Evolutionary conservation across 148 eudicot genomes (phyloP), one percentile per base, ranked within the genome.

Genomic region (Dysphania ambrosioides): DNA sequence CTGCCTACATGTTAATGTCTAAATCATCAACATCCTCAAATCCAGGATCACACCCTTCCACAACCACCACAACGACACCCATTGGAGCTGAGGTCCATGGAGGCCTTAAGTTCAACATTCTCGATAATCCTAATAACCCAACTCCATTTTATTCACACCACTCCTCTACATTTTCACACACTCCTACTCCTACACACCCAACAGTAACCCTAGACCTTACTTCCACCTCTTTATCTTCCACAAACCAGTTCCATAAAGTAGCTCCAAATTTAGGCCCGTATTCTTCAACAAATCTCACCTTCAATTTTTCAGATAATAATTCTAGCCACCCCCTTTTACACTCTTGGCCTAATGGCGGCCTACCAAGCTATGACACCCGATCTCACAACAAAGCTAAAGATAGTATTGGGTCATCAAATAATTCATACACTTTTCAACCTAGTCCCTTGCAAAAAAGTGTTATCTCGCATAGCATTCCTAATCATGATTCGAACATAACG

Each of bases 141-240:
- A 84, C 79, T 27, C 85, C 86, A 36, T 73, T 83, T 38, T 84
- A 79, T 75, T 60, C 86, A 2, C 87, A 86, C 53, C 82, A 81
- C 36, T 66, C 92, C 57, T 80, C 89, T 7, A 72, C 72, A 66
- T 78, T 83, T 76, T 82, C 86, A n/a, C n/a, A n/a, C n/a, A n/a
- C n/a, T 2, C 68, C 91, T n/a, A 58, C 88, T 1, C 82, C 90
- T 27, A 73, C 92, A 2, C 80, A 77, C 72, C 97, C 97, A 13
- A 91, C 97, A 13, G 87, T 93, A 70, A 93, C 92, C 56, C 91
- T 93, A 57, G 98, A 93, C 68, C 92, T 93, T 75, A 89, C 92
- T 30, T 83, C 95, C 34, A 55, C 75, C 63, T 35, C 86, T 2
- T 68, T 83, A 38, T 70, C 91, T 30, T 83, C 88, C 44, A 61